These are phyloP conservation scores for Meripilus lineatus DNA, from an alignment of 1,284 basidiomycete genomes.

Conservation along the genomic window DNA sequence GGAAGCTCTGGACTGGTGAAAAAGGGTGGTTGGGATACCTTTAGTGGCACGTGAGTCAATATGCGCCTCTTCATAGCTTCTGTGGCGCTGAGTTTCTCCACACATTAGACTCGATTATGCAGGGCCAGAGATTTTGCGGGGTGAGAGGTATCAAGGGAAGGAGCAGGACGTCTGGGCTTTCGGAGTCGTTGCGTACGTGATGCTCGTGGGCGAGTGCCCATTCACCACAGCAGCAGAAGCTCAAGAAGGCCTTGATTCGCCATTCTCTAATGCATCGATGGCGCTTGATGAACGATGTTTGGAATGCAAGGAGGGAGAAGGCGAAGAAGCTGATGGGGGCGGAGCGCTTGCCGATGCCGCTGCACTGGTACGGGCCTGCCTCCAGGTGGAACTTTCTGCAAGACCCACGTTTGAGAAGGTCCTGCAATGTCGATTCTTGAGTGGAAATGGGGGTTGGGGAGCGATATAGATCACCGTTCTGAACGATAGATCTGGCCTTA, in stretches of 20 bases:
- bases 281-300: conserved; percentile 72
- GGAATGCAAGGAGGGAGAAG: conserved; percentile 65
- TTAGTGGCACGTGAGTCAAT: conserved; percentile 81
- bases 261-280: conserved; percentile 68
- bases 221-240: conserved; percentile 86
- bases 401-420: conserved; percentile 84
- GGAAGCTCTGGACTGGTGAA: conserved; percentile 88
- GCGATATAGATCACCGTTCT: conserved; percentile 15
- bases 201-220: conserved; percentile 93
- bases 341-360: conserved; percentile 79
- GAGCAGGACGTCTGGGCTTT: conserved; percentile 99
- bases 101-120: conserved; percentile 88
- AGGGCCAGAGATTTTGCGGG: conserved; percentile 93
- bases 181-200: conserved; percentile 95
- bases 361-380: conserved; percentile 73
- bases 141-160: conserved; percentile 92
- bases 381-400: conserved; percentile 64
- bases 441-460: conserved; percentile 63
- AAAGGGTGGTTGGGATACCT: conserved; percentile 89
- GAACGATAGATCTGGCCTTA: conserved; percentile 9
- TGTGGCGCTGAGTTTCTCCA: conserved; percentile 9
- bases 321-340: conserved; percentile 73
- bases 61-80: conserved; percentile 6
- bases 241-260: conserved; percentile 71
- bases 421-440: conserved; percentile 72